phyloP scores from a whole-genome alignment of 495 filamentous ascomycete species.

The Margaritispora aquatica region DNA sequence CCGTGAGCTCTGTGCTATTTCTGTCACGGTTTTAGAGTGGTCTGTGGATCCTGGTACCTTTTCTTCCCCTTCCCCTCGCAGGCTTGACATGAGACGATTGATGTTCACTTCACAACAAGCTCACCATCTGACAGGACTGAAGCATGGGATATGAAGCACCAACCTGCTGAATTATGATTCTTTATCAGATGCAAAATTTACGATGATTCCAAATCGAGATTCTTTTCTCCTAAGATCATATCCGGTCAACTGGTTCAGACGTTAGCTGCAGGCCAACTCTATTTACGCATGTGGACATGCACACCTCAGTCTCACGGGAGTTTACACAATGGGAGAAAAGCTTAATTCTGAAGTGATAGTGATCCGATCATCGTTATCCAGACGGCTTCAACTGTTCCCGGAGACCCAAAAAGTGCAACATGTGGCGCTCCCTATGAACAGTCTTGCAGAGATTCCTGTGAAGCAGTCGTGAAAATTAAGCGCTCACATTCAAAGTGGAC shows the following conservation, averaged over 20 bases:
- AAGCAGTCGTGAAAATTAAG: constrained; percentile 2
- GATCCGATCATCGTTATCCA: too few relatives aligned
- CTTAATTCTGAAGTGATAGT: not conserved
- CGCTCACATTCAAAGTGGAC: not conserved
- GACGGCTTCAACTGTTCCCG: too few relatives aligned
- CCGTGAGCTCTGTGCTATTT: not conserved
- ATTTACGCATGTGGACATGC: not conserved
- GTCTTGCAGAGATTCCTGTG: too few relatives aligned
- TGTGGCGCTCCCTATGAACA: not conserved
- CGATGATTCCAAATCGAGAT: too few relatives aligned
- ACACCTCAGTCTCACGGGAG: not conserved
- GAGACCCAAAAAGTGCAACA: too few relatives aligned
- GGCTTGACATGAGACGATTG: not conserved
- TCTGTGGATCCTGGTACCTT: not conserved
- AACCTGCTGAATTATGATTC: not conserved
- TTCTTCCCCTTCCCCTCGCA: not conserved
- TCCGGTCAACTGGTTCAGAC: not conserved
- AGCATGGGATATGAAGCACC: not conserved
- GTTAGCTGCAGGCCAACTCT: not conserved
- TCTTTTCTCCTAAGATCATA: too few relatives aligned
- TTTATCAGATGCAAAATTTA: not conserved
- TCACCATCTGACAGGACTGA: not conserved
- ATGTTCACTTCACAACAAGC: not conserved
- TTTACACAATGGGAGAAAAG: not conserved
- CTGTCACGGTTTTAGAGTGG: not conserved